Evolutionary conservation across 257 asterid genomes (phyloP).

Genomic region (Solanum boliviense): DNA sequence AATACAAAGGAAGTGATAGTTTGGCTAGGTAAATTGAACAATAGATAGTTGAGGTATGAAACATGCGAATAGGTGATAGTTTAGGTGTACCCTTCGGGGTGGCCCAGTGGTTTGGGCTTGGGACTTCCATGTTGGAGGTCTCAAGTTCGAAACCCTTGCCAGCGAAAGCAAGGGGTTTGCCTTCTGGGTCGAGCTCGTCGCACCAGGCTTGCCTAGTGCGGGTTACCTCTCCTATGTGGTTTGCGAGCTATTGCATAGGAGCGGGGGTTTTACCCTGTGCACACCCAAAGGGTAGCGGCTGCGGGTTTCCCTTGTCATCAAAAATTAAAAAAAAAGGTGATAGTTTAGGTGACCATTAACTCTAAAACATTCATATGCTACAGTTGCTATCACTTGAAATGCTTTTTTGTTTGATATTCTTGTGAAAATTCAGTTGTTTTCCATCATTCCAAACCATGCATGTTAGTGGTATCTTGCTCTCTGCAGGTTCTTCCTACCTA

Average conservation of each 20-base stretch:
- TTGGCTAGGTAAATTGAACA: background rate
- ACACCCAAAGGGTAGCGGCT: no score
- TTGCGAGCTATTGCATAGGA: no score
- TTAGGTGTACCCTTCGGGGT: background rate
- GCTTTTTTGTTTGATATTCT: background rate
- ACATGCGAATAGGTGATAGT: background rate
- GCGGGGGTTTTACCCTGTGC: no score
- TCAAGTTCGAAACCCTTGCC: no score
- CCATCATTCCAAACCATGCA: background rate
- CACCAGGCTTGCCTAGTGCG: no score
- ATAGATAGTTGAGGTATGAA: background rate
- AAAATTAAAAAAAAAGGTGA: background rate
- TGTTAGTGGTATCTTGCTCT: background rate
- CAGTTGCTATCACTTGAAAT: background rate
- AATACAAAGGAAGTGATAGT: background rate
- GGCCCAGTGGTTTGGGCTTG: no score
- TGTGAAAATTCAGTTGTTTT: background rate
- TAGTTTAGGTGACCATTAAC: background rate
- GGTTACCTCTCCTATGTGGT: no score
- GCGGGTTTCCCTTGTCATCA: no score
- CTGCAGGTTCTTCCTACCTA: slow-evolving; percentile 50
- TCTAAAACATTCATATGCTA: background rate
- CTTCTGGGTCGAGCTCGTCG: no score
- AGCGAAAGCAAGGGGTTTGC: no score
- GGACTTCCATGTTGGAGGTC: no score